Evolutionary conservation across 2,329 filamentous ascomycete species (phyloP), one percentile per base, ranked within the genome.

Genomic region (Plenodomus tracheiphilus): DNA sequence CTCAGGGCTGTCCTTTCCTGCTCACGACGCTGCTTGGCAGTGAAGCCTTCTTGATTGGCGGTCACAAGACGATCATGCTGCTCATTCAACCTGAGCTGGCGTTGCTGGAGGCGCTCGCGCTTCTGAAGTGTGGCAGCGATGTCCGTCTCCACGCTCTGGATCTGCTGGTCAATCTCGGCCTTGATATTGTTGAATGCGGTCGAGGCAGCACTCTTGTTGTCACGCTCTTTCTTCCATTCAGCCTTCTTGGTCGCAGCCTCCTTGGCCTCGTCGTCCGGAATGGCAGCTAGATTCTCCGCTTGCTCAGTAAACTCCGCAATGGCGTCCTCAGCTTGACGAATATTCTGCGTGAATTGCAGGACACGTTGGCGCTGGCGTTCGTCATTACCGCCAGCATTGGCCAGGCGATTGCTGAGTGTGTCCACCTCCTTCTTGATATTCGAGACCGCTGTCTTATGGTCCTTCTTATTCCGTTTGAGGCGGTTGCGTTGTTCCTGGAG

Each of bases 321-420:
- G 25, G 86, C 85, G 60, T 85, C 83, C 58, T 86, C 83, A 4
- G 83, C 84, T 68, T 86, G 87, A 48, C 84, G 84, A 71, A 88
- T 87, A 68, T 88, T 87, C 47, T 87, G 87, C 47, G 82, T 85
- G 66, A 89, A 86, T 70, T 92, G 89, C 53, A 85, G 81, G 39
- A 89, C 83, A 69, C 90, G 88, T 66, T 90, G 86, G 58, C 84
- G 81, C 61, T 87, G 81, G 66, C 88, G 87, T 64, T 92, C 89
- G 70, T 93, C 89, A 58, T 84, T 85, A 50, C 86, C 85, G 53
- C 87, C 87, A 30, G 86, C 74, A 42, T 75, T 86, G 47, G 85
- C 79, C 39, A 90, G 82, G 56, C 85, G 85, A 50, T 80, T 80
- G 51, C 82, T 81, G 32, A 89, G 79, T 41, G 81, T 81, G 62